Evolutionary conservation across 1,139 yeast genomes (phyloP), one percentile per base, ranked within the genome.

Genomic region (Blastobotrys raffinosifermentans): DNA sequence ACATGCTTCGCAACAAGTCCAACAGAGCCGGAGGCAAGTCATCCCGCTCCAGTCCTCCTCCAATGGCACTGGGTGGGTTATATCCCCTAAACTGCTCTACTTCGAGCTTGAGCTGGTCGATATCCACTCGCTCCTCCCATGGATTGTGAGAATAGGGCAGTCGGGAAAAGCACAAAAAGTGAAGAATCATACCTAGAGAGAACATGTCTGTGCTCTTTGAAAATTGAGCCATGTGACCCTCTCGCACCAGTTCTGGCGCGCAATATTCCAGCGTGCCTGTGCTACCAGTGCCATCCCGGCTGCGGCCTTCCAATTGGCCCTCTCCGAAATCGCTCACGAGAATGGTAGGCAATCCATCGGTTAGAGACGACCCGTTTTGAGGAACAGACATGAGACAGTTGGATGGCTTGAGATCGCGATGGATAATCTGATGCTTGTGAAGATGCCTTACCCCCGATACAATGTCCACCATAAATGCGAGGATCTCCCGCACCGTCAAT

Each of bases 241-340:
- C 45, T 9, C 65, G 55, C 54, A 86, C 67, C 10, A 85, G 67
- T 49, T 85, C 94, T 0, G 95, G 96, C 0, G 94, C 94, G 19
- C 89, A 79, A 50, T 78, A 86, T 54, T 85, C 96, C 17, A 85
- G 55, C 0, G 96, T 86, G 0, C 96, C 96, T 0, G 96, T 86
- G 33, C 78, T 74, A 0, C 96, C 96, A 7, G 81, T 73, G 1
- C 78, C 79, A 5, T 63, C 56, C 38, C 84, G 59, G 33, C 56
- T 54, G 18, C 70, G 67, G 1, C 83, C 86, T 32, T 80, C 79
- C 47, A 82, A 67, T 47, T 83, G 85, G 3, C 94, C 85, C 57
- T 87, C 96, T 2, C 96, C 96, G 57, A 87, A 82, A 61, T 87
- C 96, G 26, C 94, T 80, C 8, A 87, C 91, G 14, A 85, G 67